Conservation (phyloP, 108 stramenopile species). For the Pseudonitzschia multiseries region DNA sequence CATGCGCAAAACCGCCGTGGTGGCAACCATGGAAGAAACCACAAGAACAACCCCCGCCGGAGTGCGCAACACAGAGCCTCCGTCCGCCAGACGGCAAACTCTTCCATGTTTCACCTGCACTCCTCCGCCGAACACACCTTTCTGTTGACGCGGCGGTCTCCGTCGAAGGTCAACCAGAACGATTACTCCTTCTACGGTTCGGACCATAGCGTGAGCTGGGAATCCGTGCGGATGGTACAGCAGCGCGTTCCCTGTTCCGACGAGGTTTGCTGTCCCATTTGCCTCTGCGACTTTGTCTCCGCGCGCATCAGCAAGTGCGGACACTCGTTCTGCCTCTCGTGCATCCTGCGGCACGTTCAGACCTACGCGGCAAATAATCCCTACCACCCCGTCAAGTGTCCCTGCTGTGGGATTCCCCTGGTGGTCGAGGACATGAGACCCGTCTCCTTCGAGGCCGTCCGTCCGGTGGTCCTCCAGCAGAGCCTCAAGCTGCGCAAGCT, state of each 20-base stretch:
- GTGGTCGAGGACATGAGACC: slow-evolving; percentile 60
- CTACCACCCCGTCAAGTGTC: slow-evolving; percentile 39
- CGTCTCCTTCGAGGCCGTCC: slow-evolving; percentile 46
- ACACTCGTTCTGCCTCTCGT: slow-evolving; percentile 73
- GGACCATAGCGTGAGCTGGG: slow-evolving; percentile 47
- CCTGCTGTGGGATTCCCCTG: slow-evolving; percentile 49
- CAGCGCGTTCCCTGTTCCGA: slow-evolving; percentile 15
- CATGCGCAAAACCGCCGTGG: slow-evolving; percentile 3
- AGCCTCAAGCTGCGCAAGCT: slow-evolving; percentile 55
- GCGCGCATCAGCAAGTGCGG: slow-evolving; percentile 79
- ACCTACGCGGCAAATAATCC: slow-evolving; percentile 25
- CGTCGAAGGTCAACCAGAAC: slow-evolving; percentile 15
- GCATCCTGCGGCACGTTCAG: slow-evolving; percentile 67
- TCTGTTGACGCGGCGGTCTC: slow-evolving; percentile 35
- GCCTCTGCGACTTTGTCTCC: slow-evolving; percentile 57
- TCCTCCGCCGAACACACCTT: slow-evolving; percentile 52
- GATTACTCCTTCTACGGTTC: slow-evolving; percentile 33
- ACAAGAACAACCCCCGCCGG: slow-evolving; percentile 15
- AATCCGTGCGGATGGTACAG: slow-evolving; percentile 43
- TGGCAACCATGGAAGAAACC: neutral
- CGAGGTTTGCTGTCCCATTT: slow-evolving; percentile 60
- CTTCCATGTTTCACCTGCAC: slow-evolving; percentile 50
- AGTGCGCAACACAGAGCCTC: slow-evolving; percentile 40
- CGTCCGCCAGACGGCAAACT: slow-evolving; percentile 34
- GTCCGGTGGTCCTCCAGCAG: slow-evolving; percentile 19